A percentile compares a stretch with the other conserved stretches of the same genome.
phyloP scores from a whole-genome alignment of 345 rosid species.

The Hibiscus mutabilis region DNA sequence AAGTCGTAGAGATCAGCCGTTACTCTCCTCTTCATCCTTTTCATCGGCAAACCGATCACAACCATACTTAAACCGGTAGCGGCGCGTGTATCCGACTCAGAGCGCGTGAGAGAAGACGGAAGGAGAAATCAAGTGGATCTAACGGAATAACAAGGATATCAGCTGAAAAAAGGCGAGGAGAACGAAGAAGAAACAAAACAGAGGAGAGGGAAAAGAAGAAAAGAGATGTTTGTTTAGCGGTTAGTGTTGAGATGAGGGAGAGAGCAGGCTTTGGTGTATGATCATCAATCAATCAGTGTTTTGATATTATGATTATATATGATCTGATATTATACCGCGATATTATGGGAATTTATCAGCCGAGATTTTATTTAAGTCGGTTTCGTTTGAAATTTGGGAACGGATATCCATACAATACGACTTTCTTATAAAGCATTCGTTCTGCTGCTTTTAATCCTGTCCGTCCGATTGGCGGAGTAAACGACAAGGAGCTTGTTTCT shows the following conservation, averaged over 20 bases:
- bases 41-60: slow-evolving; percentile 47
- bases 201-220: too few relatives aligned
- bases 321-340: neutral
- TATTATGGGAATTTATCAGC: neutral
- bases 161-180: too few relatives aligned
- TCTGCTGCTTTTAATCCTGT: neutral
- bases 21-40: slow-evolving; percentile 64
- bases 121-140: neutral
- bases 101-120: slow-evolving; percentile 7
- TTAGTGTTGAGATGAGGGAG: neutral
- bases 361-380: neutral
- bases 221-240: neutral
- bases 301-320: neutral
- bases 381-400: neutral
- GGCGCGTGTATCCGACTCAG: slow-evolving; percentile 11
- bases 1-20: slow-evolving; percentile 60
- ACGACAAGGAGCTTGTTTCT: neutral
- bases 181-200: too few relatives aligned
- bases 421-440: neutral
- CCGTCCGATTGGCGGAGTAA: neutral
- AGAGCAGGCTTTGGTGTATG: neutral
- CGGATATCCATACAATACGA: neutral
- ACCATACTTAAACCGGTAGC: slow-evolving; percentile 26
- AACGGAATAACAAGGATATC: neutral
- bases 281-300: slow-evolving; percentile 3